A percentile compares a stretch with the other conserved stretches of the same genome.
phyloP scores from a whole-genome alignment of 2,329 filamentous ascomycete genomes.

The Beauveria asiatica region DNA sequence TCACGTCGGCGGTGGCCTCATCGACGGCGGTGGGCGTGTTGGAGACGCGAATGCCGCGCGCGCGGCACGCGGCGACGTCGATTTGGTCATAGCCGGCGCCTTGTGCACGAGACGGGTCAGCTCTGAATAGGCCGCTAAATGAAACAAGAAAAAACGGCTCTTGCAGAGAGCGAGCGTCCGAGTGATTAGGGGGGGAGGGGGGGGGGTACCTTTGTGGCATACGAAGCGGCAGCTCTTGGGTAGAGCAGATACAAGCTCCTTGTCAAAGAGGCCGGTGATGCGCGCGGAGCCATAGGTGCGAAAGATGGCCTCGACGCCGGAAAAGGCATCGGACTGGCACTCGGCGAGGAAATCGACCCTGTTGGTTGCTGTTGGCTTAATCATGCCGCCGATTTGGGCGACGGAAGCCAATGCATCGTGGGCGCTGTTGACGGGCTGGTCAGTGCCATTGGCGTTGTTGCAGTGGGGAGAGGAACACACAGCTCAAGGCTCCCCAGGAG shows the following conservation, averaged over 20 bases:
- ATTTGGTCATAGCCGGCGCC: constrained; percentile 82
- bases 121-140: neutral
- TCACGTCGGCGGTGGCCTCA: constrained; percentile 74
- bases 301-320: constrained; percentile 57
- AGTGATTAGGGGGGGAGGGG: too few relatives aligned
- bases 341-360: constrained; percentile 62
- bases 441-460: neutral
- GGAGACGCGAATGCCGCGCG: constrained; percentile 59
- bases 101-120: constrained; percentile 34
- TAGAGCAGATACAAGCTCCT: constrained; percentile 54
- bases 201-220: constrained; percentile 47
- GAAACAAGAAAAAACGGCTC: neutral
- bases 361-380: constrained; percentile 51
- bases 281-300: constrained; percentile 59
- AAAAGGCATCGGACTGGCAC: constrained; percentile 54
- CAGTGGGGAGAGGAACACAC: constrained; percentile 20
- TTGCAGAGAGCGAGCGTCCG: neutral
- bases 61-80: constrained; percentile 62
- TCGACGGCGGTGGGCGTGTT: constrained; percentile 77
- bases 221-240: constrained; percentile 48
- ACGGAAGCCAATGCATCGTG: constrained; percentile 56
- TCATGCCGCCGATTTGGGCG: constrained; percentile 52
- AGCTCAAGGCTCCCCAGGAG: constrained; percentile 31
- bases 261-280: constrained; percentile 62
- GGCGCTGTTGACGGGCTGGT: constrained; percentile 40